Percentiles rank a stretch among this genome's conserved stretches.
phyloP scores from a whole-genome alignment of 2,329 filamentous ascomycete genomes.

The Neonectria coccinea region DNA sequence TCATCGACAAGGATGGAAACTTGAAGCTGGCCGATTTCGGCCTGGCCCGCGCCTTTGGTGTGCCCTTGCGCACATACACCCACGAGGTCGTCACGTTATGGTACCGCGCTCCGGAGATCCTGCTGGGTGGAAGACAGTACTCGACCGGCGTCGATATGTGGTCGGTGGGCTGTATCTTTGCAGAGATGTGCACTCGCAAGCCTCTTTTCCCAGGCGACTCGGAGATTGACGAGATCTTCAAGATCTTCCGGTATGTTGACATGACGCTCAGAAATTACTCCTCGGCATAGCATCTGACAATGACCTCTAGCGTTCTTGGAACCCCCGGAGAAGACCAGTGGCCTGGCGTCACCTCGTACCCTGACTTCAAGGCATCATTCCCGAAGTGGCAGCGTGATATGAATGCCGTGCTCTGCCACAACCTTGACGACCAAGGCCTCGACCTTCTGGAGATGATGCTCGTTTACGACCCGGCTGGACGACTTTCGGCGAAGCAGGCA shows the following conservation, averaged over 20 bases:
- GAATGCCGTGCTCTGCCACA: constrained; percentile 73
- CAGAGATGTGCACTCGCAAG: constrained; percentile 95
- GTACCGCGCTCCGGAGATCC: constrained; percentile 92
- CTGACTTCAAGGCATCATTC: constrained; percentile 92
- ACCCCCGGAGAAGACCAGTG: constrained; percentile 85
- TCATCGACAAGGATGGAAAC: constrained; percentile 88
- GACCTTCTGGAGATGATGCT: constrained; percentile 78
- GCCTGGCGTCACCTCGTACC: constrained; percentile 94
- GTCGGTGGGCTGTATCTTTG: constrained; percentile 94
- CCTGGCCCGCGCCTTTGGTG: constrained; percentile 88
- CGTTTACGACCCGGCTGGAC: constrained; percentile 86
- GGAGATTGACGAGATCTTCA: constrained; percentile 63
- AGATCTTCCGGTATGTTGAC: constrained; percentile 75
- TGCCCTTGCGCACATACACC: constrained; percentile 90
- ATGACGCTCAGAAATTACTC: not conserved
- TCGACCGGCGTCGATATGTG: constrained; percentile 97
- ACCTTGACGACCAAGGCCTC: constrained; percentile 77
- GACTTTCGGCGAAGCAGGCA: constrained; percentile 90
- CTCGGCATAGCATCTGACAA: constrained; percentile 25
- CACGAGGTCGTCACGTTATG: constrained; percentile 95
- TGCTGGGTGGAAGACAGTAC: constrained; percentile 91
- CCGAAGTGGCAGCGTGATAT: constrained; percentile 87
- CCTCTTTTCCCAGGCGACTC: constrained; percentile 93
- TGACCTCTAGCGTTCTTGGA: constrained; percentile 72
- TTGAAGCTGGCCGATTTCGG: constrained; percentile 93